Evolutionary conservation across 2,329 filamentous ascomycete species (phyloP), one percentile per base, ranked within the genome.

Genomic region (Penicillium griseofulvum): DNA sequence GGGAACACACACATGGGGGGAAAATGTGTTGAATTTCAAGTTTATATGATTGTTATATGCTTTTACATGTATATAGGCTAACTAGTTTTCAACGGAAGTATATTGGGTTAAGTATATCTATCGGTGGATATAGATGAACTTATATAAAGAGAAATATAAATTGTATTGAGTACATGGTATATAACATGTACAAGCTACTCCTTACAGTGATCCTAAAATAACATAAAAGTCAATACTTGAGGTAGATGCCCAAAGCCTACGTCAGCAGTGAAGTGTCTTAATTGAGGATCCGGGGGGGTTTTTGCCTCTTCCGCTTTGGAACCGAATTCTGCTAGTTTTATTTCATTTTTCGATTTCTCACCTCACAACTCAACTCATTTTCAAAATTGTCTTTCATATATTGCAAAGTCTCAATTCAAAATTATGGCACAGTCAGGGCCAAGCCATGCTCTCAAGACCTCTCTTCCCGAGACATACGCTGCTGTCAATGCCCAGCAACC

Each of bases 371-470:
- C 39, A 51, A 9, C 29, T 10, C 5, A 28, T 46, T 22, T 19
- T 17, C 14, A 37, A 28, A 14, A 29, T 29, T 29, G 17, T 19
- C 31, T 22, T 42, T 0, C 19, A n/a, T 9, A 33, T 33, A 14
- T 14, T 16, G 14, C 31, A 16, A n/a, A 17, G 8, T 9, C 12
- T 17, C 19, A 9, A 36, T 34, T 22, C 1, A 24, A 39, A 43
- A 61, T 5, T 11, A 68, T 69, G 64, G 43, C 60, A 44, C 60
- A 52, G 8, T 26, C 52, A 64, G 33, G 61, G 55, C 76, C 22
- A 87, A 83, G 28, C 3, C 38, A 65, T 58, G 85, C 86, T 56
- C 77, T 89, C 16, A 89, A 87, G 69, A 86, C 83, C 52, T 76
- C 80, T 26, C 76, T 78, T 17, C 72, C 72, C 10, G 66, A 71